Evolutionary conservation across 306 rosid species (phyloP).

Genomic region (Styphnolobium japonicum): DNA sequence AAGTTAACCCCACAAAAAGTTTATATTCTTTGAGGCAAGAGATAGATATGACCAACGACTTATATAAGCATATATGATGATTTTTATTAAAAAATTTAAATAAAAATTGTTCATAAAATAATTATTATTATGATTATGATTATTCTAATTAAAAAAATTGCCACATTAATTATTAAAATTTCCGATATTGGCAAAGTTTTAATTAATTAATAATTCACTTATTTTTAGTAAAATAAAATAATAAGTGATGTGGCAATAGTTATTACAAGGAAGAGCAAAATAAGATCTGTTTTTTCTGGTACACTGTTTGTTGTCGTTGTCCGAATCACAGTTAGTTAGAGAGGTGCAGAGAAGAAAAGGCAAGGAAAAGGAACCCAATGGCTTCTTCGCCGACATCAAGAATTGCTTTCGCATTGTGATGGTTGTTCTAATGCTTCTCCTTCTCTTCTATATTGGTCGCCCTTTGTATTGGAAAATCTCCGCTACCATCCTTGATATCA

Average conservation of each 20-base stretch:
- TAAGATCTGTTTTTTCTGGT: not conserved
- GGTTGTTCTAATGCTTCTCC: slow-evolving; percentile 33
- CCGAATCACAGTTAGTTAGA: not conserved
- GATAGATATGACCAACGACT: too few relatives aligned
- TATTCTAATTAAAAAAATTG: too few relatives aligned
- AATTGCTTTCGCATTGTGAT: slow-evolving; percentile 46
- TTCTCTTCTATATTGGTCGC: slow-evolving; percentile 66
- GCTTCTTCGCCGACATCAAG: slow-evolving; percentile 49
- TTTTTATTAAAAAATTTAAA: too few relatives aligned
- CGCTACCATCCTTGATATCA: slow-evolving; percentile 63
- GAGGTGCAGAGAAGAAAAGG: not conserved
- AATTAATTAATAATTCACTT: too few relatives aligned
- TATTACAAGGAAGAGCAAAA: not conserved
- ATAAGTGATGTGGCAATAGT: not conserved
- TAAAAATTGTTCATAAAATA: too few relatives aligned
- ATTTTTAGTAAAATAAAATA: not conserved
- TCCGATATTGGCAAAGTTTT: too few relatives aligned
- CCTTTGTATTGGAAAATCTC: slow-evolving; percentile 78
- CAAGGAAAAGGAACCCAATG: slow-evolving; percentile 7
- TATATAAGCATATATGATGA: too few relatives aligned
- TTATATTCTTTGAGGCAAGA: too few relatives aligned
- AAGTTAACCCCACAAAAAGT: too few relatives aligned
- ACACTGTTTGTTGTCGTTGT: not conserved
- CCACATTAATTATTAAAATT: too few relatives aligned
- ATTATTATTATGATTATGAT: too few relatives aligned